These are phyloP conservation scores for Erodium chrysanthum DNA, from an alignment of 441 rosid genomes.

Conservation along the genomic window DNA sequence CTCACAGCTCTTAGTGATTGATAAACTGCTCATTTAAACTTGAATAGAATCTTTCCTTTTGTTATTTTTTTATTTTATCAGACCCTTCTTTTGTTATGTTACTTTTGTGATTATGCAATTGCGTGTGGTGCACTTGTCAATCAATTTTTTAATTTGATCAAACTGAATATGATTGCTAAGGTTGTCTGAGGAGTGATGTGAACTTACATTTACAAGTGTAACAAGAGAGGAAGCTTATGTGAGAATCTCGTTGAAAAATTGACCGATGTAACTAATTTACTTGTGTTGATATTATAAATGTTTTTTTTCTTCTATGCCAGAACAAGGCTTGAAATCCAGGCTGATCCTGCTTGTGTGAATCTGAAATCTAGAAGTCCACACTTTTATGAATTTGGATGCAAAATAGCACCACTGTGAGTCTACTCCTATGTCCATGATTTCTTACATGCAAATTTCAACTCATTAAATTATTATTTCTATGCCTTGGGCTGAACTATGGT, in stretches of 20 bases:
- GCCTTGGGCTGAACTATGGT: neutral
- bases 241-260: neutral
- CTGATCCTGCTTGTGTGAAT: constrained; percentile 81
- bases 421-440: constrained; percentile 2
- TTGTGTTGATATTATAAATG: constrained; percentile 6
- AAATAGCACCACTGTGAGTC: constrained; percentile 71
- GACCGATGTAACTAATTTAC: neutral
- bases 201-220: neutral
- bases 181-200: too few species aligned
- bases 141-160: neutral
- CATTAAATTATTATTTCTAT: neutral
- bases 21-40: neutral
- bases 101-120: neutral
- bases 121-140: neutral
- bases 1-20: neutral
- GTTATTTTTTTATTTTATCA: too few species aligned
- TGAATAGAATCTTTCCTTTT: neutral
- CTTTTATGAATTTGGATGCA: constrained; percentile 82
- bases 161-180: neutral
- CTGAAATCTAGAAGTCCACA: constrained; percentile 59
- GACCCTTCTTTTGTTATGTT: too few species aligned
- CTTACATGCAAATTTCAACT: neutral
- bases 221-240: neutral
- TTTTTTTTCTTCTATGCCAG: constrained; percentile 20
- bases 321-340: constrained; percentile 76